phyloP scores from a whole-genome alignment of 2,329 filamentous ascomycete species.

The Keithomyces neogunnii region DNA sequence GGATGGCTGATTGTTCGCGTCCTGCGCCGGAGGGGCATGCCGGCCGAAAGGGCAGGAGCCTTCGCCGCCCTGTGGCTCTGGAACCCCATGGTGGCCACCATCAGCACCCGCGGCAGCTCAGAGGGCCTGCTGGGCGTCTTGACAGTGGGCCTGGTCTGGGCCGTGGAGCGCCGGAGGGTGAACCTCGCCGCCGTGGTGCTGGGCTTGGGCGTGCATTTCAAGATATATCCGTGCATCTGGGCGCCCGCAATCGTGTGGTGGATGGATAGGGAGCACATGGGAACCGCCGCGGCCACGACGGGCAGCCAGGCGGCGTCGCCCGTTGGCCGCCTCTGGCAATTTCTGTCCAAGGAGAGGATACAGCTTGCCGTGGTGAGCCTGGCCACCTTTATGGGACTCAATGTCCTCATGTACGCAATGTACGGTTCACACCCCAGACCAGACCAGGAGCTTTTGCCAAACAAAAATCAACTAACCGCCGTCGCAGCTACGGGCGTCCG shows the following conservation, averaged over 20 bases:
- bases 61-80: constrained; percentile 87
- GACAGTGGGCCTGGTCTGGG: constrained; percentile 77
- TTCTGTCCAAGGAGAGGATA: constrained; percentile 47
- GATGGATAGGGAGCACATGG: constrained; percentile 53
- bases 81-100: constrained; percentile 97
- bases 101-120: constrained; percentile 89
- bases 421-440: constrained; percentile 31
- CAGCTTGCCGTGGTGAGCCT: constrained; percentile 57
- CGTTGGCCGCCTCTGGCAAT: constrained; percentile 23
- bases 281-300: constrained; percentile 7
- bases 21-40: constrained; percentile 35
- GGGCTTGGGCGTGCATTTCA: constrained; percentile 86
- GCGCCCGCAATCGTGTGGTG: constrained; percentile 73
- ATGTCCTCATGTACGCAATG: constrained; percentile 68
- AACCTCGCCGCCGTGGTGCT: constrained; percentile 64
- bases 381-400: constrained; percentile 63
- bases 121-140: constrained; percentile 84
- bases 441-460: background rate
- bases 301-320: constrained; percentile 10
- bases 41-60: constrained; percentile 49
- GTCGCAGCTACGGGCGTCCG: constrained; percentile 59
- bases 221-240: constrained; percentile 98
- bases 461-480: constrained; percentile 6
- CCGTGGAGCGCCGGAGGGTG: constrained; percentile 56
- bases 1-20: constrained; percentile 61